These are phyloP conservation scores for Sugiyamaella neomexicana DNA, from an alignment of 1,139 yeast species.

Conservation along the genomic window DNA sequence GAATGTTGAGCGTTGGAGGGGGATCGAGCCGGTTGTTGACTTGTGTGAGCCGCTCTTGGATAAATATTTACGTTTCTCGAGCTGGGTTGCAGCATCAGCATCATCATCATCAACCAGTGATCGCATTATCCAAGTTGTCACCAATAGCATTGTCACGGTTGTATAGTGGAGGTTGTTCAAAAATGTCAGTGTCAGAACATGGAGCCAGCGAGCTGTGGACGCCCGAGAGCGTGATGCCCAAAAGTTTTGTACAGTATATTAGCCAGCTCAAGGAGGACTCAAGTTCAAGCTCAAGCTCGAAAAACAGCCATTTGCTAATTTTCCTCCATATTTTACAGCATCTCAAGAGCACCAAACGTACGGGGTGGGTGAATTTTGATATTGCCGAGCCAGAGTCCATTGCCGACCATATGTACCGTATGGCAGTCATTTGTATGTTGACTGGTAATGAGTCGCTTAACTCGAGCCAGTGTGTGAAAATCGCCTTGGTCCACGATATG, in stretches of 20 bases:
- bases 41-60: conserved; percentile 12
- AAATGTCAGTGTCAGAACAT: background rate
- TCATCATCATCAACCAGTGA: background rate
- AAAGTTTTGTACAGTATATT: conserved; percentile 48
- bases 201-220: conserved; percentile 47
- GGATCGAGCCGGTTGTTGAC: too few relatives aligned
- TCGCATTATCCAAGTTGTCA: too few relatives aligned
- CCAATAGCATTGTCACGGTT: background rate
- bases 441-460: conserved; percentile 54
- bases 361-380: conserved; percentile 89
- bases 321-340: conserved; percentile 75
- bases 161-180: background rate
- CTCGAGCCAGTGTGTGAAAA: conserved; percentile 68
- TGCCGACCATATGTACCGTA: conserved; percentile 95
- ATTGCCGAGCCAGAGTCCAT: conserved; percentile 72
- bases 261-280: conserved; percentile 19
- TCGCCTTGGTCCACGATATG: conserved; percentile 88
- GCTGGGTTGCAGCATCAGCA: background rate
- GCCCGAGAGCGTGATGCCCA: conserved; percentile 61
- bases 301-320: conserved; percentile 28
- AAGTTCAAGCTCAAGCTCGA: background rate
- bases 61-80: conserved; percentile 8
- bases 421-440: conserved; percentile 81
- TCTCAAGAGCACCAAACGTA: conserved; percentile 78
- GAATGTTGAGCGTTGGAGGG: too few relatives aligned